phyloP scores from a whole-genome alignment of 768 basidiomycete species.

The Trametes punicea region DNA sequence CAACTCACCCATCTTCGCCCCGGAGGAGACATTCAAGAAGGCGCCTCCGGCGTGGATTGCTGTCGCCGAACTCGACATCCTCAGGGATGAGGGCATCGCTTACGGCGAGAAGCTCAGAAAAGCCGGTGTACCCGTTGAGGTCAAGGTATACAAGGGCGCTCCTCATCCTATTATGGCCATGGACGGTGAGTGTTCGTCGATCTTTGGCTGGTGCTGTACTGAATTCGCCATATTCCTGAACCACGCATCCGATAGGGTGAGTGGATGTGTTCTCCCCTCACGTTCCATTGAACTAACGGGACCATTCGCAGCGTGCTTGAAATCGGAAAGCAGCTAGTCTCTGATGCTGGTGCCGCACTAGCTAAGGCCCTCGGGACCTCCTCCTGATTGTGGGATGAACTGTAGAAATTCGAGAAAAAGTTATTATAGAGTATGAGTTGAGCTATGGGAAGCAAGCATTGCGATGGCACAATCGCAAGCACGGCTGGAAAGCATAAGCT shows the following conservation, averaged over 20 bases:
- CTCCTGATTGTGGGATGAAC: neutral
- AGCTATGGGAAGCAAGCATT: too few relatives aligned
- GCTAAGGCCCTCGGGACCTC: conserved; percentile 31
- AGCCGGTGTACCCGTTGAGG: conserved; percentile 51
- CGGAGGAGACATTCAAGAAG: conserved; percentile 47
- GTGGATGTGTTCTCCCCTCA: neutral
- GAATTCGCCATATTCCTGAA: neutral
- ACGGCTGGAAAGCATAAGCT: neutral
- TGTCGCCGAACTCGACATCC: conserved; percentile 62
- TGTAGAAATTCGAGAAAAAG: neutral
- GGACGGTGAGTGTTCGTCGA: conserved; percentile 49
- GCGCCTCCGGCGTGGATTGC: conserved; percentile 60
- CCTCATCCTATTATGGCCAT: conserved; percentile 75
- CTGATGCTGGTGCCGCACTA: conserved; percentile 36
- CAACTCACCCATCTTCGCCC: conserved; percentile 69
- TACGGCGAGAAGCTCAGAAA: conserved; percentile 56
- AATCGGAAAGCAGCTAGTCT: conserved; percentile 36
- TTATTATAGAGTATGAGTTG: neutral
- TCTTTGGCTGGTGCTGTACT: neutral
- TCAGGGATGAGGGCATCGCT: conserved; percentile 61
- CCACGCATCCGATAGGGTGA: conserved; percentile 14
- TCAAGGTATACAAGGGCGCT: conserved; percentile 56
- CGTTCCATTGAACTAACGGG: neutral
- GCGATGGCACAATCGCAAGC: neutral
- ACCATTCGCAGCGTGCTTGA: conserved; percentile 32